Evolutionary conservation across 2,329 filamentous ascomycete genomes (phyloP), one percentile per base, ranked within the genome.

Genomic region (Fusarium equiseti): DNA sequence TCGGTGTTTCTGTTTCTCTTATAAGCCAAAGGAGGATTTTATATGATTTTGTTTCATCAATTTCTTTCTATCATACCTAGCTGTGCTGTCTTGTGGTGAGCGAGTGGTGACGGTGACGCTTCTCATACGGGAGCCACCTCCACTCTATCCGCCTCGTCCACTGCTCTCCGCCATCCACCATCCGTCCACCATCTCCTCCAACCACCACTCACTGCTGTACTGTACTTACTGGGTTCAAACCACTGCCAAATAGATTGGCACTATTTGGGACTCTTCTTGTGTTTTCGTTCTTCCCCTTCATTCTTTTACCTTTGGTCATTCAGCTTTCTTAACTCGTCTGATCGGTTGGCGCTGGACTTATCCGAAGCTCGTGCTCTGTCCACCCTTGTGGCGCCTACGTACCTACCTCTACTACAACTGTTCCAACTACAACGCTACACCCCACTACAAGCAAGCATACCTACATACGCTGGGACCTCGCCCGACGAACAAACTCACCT

Each of bases 21-120:
- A 18, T 27, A 46, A 52, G 32, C 16, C 16, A 15, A n/a, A 32
- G 13, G 24, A 26, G 6, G 6, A n/a, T 22, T 51, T 18, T 51
- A n/a, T 15, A n/a, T 7, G 16, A 15, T 26, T 27, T 24, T 20
- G 18, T 22, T 48, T 12, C 16, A 27, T 42, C 7, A 4, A 7
- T n/a, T 27, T 27, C 18, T 9, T 18, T 29, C 26, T 18, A 20
- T 48, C 26, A 48, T 48, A 45, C 15, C 15, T 32, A 38, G 26
- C 18, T 48, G 45, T 48, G 26, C 10, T 29, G 45, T 48, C 13
- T 52, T 24, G 24, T 44, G 38, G 50, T 66, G 56, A 63, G 54
- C 45, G 51, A 72, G 64, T 74, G 69, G 73, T 76, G 72, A 75
- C 73, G 73, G 73, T 70, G 75, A 74, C 59, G 52, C 62, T 60